A percentile compares a stretch with the other conserved stretches of the same genome.
These are phyloP conservation scores for Seiridium unicorne DNA, from an alignment of 2,329 filamentous ascomycete genomes.

Conservation along the genomic window DNA sequence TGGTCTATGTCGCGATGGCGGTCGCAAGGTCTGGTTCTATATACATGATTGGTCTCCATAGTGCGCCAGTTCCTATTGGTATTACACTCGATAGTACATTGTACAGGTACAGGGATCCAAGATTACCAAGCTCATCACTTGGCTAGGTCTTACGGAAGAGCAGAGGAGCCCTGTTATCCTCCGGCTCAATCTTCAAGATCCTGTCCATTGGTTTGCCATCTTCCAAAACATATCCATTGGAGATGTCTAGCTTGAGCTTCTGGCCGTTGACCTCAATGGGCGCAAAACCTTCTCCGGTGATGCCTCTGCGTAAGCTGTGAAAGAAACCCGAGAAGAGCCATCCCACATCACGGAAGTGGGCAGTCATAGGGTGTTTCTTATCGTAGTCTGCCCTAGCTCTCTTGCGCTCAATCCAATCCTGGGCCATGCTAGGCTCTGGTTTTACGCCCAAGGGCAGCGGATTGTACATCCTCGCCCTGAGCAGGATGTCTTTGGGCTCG, in stretches of 20 bases:
- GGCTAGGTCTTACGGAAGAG: background rate
- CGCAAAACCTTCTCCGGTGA: constrained; percentile 57
- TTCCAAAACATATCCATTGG: constrained; percentile 57
- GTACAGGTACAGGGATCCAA: too few species aligned
- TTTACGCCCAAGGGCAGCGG: constrained; percentile 13
- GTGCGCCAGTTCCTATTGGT: too few species aligned
- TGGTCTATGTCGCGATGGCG: too few species aligned
- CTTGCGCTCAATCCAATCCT: constrained; percentile 34
- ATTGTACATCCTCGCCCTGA: constrained; percentile 35
- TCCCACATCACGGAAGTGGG: constrained; percentile 52
- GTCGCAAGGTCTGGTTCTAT: too few species aligned
- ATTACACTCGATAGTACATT: too few species aligned
- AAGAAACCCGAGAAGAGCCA: constrained; percentile 41
- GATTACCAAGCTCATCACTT: too few species aligned
- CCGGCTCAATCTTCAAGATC: constrained; percentile 39
- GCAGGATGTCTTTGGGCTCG: constrained; percentile 31
- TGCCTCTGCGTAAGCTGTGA: constrained; percentile 44
- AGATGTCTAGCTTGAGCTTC: constrained; percentile 57
- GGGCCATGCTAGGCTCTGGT: constrained; percentile 27
- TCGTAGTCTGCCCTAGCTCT: constrained; percentile 47
- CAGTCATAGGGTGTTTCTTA: constrained; percentile 54
- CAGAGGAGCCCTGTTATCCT: constrained; percentile 9
- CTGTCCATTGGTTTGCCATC: constrained; percentile 58
- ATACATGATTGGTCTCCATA: too few species aligned
- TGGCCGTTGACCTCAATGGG: constrained; percentile 45